Evolutionary conservation across 306 rosid genomes (phyloP), one percentile per base, ranked within the genome.

Genomic region (Fagus crenata): DNA sequence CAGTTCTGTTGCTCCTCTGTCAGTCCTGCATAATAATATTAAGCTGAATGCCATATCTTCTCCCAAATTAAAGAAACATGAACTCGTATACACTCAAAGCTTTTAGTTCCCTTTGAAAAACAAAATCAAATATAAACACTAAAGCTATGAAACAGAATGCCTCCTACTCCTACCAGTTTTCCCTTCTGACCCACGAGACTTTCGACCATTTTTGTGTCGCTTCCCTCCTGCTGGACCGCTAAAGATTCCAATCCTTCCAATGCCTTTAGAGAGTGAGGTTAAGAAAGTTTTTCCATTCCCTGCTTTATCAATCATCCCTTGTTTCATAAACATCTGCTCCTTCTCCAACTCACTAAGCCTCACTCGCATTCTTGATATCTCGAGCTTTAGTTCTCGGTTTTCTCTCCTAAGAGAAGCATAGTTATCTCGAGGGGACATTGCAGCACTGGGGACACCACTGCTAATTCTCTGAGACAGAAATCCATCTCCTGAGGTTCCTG

Each of bases 331-430:
- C 81, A 81, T 73, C 58, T 93, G 98, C 69, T 91, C 97, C 78
- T 91, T 93, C 93, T 93, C 97, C 88, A 93, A 83, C 86, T 93
- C 97, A 36, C 91, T 93, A 17, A 93, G 85, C 81, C 98, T 91
- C 86, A 91, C 90, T 72, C 97, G 74, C 97, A 93, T 86, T 77
- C 97, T 83, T 0, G 98, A 87, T 67, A 91, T 86, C 85, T 93
- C 98, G 31, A 90, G 89, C 86, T 91, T 93, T 80, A 93, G 76
- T 67, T 93, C 98, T 15, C 97, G 80, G 82, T 91, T 93, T 81
- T 93, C 98, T 63, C 96, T 80, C 40, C 98, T 80, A 22, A 93
- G 83, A 13, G 93, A 93, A 15, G 98, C 98, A 2, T 93, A 93
- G 69, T 90, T 93, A 71, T 93, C 98, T 69, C 93, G 80, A 0